Base-by-base conservation (phyloP, 495 filamentous ascomycete genomes). In the Penicillium steckii region DNA sequence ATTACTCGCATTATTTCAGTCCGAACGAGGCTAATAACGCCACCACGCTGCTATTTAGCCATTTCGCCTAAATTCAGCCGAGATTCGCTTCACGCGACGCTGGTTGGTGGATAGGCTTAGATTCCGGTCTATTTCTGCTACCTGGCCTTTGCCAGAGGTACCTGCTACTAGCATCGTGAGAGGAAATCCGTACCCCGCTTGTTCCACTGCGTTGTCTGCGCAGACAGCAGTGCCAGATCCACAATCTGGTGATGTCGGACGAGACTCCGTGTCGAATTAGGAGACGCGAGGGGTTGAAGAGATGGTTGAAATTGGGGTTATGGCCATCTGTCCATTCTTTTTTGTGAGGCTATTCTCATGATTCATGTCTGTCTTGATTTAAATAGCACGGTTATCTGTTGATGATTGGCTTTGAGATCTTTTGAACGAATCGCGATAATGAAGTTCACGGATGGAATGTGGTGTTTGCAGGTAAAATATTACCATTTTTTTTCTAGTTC, bases 401-500 rank as follows among this genome's bases (percentile, higher is more conserved):
- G n/a, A n/a, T n/a, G n/a, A n/a, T n/a, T n/a, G n/a, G n/a, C n/a
- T n/a, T n/a, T n/a, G n/a, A n/a, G n/a, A n/a, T n/a, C n/a, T n/a
- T n/a, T n/a, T n/a, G n/a, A n/a, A n/a, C n/a, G 10, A 32, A 38
- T 43, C 29, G 44, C n/a, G n/a, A 74, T 53, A 17, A 76, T 76
- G 72, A 76, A 73, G 65, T 76, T 76, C 59, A 76, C 72, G 1
- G 65, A 70, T 30, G 71, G 72, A 44, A 76, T 74, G 72, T 74
- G 72, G 71, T 65, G 62, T 26, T 55, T 75, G 32, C 61, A 64
- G 47, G 72, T 73, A 60, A n/a, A n/a, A n/a, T n/a, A n/a, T n/a
- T n/a, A n/a, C n/a, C n/a, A n/a, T n/a, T n/a, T n/a, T n/a, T n/a
- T n/a, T n/a, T n/a, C n/a, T n/a, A n/a, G n/a, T n/a, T n/a, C n/a